Evolutionary conservation across 2,329 filamentous ascomycete genomes (phyloP).

Genomic region (Polytolypa hystricis): DNA sequence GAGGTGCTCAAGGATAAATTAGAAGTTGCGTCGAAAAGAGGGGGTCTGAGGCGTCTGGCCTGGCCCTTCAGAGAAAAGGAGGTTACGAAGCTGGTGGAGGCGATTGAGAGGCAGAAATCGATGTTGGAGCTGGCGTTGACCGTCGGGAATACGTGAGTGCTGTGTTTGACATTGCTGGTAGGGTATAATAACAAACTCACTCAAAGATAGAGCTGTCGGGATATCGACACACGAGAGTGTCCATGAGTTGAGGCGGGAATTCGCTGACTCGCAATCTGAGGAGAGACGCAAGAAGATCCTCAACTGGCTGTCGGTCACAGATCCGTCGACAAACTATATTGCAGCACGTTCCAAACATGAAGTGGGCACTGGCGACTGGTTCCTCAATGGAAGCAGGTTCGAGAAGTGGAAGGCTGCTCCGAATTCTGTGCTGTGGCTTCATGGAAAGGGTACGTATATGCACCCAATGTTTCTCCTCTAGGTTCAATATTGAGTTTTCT

Average conservation of each 20-base stretch:
- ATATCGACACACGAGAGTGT: not conserved
- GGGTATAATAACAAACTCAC: not conserved
- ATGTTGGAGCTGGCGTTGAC: not conserved
- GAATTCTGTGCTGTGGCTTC: conserved; percentile 8
- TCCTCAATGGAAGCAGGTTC: conserved; percentile 6
- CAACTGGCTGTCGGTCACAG: conserved; percentile 3
- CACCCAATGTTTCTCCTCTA: not conserved
- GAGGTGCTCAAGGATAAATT: not conserved
- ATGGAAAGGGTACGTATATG: conserved; percentile 4
- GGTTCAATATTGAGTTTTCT: not conserved
- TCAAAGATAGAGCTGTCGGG: not conserved
- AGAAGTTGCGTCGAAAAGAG: not conserved
- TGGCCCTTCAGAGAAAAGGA: not conserved
- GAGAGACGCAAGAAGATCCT: not conserved
- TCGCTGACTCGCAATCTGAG: not conserved
- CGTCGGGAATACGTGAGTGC: not conserved
- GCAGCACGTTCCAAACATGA: conserved; percentile 7
- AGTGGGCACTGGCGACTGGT: conserved; percentile 8
- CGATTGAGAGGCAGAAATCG: not conserved
- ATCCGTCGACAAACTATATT: conserved; percentile 10
- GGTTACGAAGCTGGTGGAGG: not conserved
- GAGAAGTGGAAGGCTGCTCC: conserved; percentile 4
- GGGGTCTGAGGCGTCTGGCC: not conserved
- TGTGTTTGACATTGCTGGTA: not conserved
- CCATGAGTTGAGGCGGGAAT: not conserved